A percentile compares a stretch with the other conserved stretches of the same genome.
phyloP scores from a whole-genome alignment of 2,329 filamentous ascomycete species.

The Alternaria gansuensis region DNA sequence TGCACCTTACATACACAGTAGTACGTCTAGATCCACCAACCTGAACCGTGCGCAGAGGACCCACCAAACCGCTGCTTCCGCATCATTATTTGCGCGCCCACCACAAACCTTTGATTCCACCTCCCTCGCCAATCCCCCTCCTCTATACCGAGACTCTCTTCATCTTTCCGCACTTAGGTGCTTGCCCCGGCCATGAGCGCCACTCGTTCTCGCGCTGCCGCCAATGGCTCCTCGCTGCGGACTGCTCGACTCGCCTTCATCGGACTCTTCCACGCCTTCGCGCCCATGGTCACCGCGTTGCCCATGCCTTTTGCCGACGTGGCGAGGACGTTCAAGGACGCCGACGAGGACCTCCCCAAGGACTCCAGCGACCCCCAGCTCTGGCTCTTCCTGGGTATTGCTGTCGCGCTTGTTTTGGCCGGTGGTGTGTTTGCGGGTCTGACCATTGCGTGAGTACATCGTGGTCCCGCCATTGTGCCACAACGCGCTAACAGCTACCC shows the following conservation, averaged over 20 bases:
- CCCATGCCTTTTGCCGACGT: slow-evolving; percentile 42
- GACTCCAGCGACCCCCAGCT: slow-evolving; percentile 67
- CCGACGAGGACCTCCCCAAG: slow-evolving; percentile 47
- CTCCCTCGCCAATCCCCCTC: slow-evolving; percentile 14
- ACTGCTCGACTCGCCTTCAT: slow-evolving; percentile 39
- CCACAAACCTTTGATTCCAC: neutral
- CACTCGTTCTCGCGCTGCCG: slow-evolving; percentile 29
- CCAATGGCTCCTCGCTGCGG: slow-evolving; percentile 46
- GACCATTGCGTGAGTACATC: slow-evolving; percentile 76
- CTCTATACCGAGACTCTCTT: slow-evolving; percentile 14
- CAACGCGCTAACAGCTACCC: slow-evolving; percentile 38
- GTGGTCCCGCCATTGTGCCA: slow-evolving; percentile 11
- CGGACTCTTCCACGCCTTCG: slow-evolving; percentile 44
- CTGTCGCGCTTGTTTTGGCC: slow-evolving; percentile 80
- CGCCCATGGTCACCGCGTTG: slow-evolving; percentile 47
- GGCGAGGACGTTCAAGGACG: slow-evolving; percentile 28
- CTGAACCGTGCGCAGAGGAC: slow-evolving; percentile 9
- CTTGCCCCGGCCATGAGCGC: slow-evolving; percentile 41
- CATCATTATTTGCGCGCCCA: slow-evolving; percentile 25
- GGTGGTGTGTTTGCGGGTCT: slow-evolving; percentile 95
- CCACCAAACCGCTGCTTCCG: slow-evolving; percentile 16
- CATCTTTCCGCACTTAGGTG: slow-evolving; percentile 29
- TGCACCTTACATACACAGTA: too few relatives aligned
- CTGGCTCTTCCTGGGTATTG: slow-evolving; percentile 83
- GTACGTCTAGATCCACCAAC: neutral